A percentile compares a stretch with the other conserved stretches of the same genome.
Conservation (phyloP, 2,329 filamentous ascomycete genomes). For the Xenosphaeropsis pyriputrescens region DNA sequence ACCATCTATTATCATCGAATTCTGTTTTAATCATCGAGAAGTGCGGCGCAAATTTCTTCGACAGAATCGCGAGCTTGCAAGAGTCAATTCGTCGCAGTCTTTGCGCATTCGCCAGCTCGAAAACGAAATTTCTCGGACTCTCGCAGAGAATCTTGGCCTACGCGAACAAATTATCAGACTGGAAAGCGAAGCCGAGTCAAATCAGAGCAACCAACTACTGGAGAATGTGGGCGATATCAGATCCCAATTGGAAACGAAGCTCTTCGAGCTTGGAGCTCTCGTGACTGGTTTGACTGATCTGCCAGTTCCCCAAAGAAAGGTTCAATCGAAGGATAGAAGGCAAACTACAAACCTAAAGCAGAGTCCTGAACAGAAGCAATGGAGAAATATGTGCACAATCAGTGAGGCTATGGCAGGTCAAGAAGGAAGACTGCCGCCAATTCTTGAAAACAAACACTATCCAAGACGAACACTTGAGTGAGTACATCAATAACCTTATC, state of each 20-base stretch:
- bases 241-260: conserved; percentile 54
- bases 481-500: conserved; percentile 12
- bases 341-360: conserved; percentile 17
- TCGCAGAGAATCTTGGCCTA: conserved; percentile 67
- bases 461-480: conserved; percentile 57
- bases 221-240: conserved; percentile 58
- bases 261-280: conserved; percentile 54
- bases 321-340: conserved; percentile 9
- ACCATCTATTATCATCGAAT: too few relatives aligned
- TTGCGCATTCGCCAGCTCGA: conserved; percentile 65
- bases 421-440: conserved; percentile 40
- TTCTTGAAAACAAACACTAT: conserved; percentile 54
- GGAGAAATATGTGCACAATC: conserved; percentile 23
- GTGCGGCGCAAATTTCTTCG: conserved; percentile 68
- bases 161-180: conserved; percentile 56
- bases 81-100: conserved; percentile 63
- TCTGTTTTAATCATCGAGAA: neutral
- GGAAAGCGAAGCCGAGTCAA: conserved; percentile 51
- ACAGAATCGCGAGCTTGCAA: conserved; percentile 74
- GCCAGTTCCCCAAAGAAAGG: conserved; percentile 35
- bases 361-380: conserved; percentile 32
- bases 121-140: conserved; percentile 56
- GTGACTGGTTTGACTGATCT: conserved; percentile 51
- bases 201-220: conserved; percentile 40
- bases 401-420: conserved; percentile 19